phyloP scores from a whole-genome alignment of 352 stramenopile genomes.

The Globisporangium lucens region DNA sequence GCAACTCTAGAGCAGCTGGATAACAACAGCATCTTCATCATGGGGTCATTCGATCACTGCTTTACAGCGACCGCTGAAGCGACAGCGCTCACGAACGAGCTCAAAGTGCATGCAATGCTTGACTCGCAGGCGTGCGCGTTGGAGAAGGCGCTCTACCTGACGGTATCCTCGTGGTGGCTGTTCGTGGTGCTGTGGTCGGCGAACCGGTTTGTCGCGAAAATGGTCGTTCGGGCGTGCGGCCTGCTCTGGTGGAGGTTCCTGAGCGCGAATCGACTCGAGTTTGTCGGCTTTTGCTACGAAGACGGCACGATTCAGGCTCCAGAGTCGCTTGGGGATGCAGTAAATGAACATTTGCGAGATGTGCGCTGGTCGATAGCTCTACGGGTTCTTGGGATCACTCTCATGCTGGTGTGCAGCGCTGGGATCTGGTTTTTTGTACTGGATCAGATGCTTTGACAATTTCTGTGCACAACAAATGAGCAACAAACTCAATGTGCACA shows the following conservation, averaged over 20 bases:
- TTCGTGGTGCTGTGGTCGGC: slow-evolving; percentile 40
- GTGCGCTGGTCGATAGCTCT: slow-evolving; percentile 39
- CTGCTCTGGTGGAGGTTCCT: slow-evolving; percentile 59
- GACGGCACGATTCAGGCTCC: slow-evolving; percentile 36
- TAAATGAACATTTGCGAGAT: slow-evolving; percentile 35
- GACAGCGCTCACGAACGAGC: not conserved
- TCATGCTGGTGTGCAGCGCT: slow-evolving; percentile 16
- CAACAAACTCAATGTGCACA: not conserved
- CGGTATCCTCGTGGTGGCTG: slow-evolving; percentile 60
- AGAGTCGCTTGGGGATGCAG: slow-evolving; percentile 30
- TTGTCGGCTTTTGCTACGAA: slow-evolving; percentile 55
- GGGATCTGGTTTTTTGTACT: slow-evolving; percentile 12
- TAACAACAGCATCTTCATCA: too few species aligned
- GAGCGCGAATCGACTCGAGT: slow-evolving; percentile 46
- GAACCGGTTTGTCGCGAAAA: slow-evolving; percentile 41
- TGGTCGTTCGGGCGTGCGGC: slow-evolving; percentile 42
- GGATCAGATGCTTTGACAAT: slow-evolving; percentile 3
- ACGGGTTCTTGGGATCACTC: slow-evolving; percentile 29
- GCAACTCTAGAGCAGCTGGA: not conserved
- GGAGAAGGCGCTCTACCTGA: slow-evolving; percentile 63
- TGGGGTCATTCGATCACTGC: slow-evolving; percentile 4
- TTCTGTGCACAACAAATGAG: not conserved
- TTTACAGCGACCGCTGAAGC: not conserved
- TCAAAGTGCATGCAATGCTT: slow-evolving; percentile 29
- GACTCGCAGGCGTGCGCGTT: slow-evolving; percentile 41